Evolutionary conservation across 345 rosid species (phyloP).

Genomic region (Zanthoxylum bungeanum): DNA sequence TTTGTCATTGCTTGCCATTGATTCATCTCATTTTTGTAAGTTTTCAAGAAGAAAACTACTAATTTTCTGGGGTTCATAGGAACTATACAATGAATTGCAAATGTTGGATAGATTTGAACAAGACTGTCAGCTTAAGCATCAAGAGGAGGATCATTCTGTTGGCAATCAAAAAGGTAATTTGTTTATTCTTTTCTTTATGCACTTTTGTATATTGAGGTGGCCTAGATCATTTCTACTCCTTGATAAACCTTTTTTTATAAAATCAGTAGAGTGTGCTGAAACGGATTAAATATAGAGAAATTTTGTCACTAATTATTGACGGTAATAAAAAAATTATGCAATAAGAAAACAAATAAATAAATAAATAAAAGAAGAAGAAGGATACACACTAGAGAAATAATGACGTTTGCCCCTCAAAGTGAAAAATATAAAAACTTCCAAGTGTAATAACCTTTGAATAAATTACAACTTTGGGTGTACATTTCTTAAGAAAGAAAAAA

Average conservation of each 20-base stretch:
- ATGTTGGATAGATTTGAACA: conserved; percentile 77
- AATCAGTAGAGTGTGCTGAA: not conserved
- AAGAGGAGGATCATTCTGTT: conserved; percentile 60
- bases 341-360: too few species aligned
- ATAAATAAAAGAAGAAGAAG: too few species aligned
- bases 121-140: conserved; percentile 69
- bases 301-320: too few species aligned
- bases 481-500: not conserved
- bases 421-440: not conserved
- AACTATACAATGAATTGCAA: conserved; percentile 75
- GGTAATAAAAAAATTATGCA: too few species aligned
- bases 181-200: not conserved
- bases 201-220: not conserved
- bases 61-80: conserved; percentile 36
- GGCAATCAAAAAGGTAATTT: conserved; percentile 48
- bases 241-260: not conserved
- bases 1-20: not conserved
- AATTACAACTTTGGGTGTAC: not conserved
- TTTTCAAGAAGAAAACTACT: conserved; percentile 1
- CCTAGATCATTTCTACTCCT: not conserved
- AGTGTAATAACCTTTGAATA: not conserved
- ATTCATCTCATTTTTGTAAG: not conserved
- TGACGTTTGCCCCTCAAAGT: not conserved
- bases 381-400: not conserved
- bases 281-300: not conserved